Conservation (phyloP, 805 yeast genomes). For the Candida tammaniensis region DNA sequence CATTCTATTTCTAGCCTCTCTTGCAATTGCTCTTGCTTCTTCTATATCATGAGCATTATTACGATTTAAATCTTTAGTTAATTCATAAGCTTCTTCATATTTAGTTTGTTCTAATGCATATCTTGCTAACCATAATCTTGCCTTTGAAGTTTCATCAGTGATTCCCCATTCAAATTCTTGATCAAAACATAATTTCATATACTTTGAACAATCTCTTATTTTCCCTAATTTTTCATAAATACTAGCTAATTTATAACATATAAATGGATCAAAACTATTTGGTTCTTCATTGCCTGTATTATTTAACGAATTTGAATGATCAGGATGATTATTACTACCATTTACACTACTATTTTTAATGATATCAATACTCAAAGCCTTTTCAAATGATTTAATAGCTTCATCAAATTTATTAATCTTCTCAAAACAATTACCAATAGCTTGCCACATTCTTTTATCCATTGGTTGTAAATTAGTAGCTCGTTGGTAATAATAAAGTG, state of each 20-base stretch:
- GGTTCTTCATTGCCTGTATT: conserved; percentile 8
- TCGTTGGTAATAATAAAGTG: conserved; percentile 86
- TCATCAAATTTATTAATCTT: conserved; percentile 68
- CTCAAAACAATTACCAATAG: conserved; percentile 85
- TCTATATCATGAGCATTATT: conserved; percentile 86
- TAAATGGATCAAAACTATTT: conserved; percentile 35
- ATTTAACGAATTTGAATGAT: no score
- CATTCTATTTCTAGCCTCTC: conserved; percentile 67
- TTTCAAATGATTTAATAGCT: conserved; percentile 75
- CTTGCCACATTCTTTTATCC: conserved; percentile 96
- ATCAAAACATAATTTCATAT: conserved; percentile 67
- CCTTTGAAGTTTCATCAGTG: conserved; percentile 72
- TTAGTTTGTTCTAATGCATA: conserved; percentile 54
- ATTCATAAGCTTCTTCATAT: conserved; percentile 66
- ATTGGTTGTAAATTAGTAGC: conserved; percentile 86
- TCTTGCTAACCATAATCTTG: conserved; percentile 83
- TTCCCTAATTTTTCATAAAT: conserved; percentile 61
- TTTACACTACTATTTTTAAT: conserved; percentile 17
- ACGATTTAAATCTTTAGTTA: conserved; percentile 62
- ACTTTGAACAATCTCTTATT: conserved; percentile 49
- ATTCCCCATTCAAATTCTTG: conserved; percentile 63
- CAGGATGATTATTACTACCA: no score
- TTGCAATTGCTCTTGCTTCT: conserved; percentile 80
- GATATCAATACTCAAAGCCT: conserved; percentile 59
- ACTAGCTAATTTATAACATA: conserved; percentile 65